Conservation (phyloP, 2,329 filamentous ascomycete species). For the Orbilia blumenaviensis region DNA sequence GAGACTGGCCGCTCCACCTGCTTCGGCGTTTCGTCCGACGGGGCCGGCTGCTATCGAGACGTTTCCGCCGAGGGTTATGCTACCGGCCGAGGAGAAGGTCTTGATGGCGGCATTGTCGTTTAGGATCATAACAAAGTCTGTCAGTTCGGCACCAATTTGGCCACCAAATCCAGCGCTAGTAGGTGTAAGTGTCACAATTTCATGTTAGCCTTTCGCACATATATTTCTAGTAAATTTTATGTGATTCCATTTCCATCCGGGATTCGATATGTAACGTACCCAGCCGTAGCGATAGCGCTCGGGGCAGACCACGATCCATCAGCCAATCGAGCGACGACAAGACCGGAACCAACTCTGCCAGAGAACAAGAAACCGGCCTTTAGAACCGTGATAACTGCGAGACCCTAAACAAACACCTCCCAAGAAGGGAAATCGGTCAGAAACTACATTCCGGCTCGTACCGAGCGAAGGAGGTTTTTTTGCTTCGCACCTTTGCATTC, state of each 20-base stretch:
- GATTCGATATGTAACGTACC: conserved; percentile 51
- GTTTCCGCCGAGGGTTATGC: conserved; percentile 91
- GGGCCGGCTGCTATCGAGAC: conserved; percentile 95
- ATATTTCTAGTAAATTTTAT: background rate
- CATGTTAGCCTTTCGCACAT: conserved; percentile 26
- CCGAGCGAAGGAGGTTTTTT: background rate
- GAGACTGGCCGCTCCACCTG: conserved; percentile 89
- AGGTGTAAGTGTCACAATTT: background rate
- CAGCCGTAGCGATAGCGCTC: conserved; percentile 80
- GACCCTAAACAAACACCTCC: conserved; percentile 66
- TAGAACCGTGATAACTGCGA: conserved; percentile 84
- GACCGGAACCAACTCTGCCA: conserved; percentile 80
- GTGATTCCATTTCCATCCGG: background rate
- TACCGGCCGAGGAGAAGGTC: conserved; percentile 91
- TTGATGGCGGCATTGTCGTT: conserved; percentile 90
- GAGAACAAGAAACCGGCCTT: conserved; percentile 88
- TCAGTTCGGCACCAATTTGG: conserved; percentile 86
- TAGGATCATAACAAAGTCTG: conserved; percentile 97
- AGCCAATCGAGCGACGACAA: conserved; percentile 80
- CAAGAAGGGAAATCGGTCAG: background rate
- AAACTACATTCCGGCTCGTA: background rate
- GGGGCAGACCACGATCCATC: conserved; percentile 84
- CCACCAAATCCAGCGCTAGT: conserved; percentile 78
- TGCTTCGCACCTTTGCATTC: conserved; percentile 78
- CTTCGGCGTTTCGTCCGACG: conserved; percentile 92